Conservation (phyloP, 1,284 basidiomycete genomes). For the Heterobasidion irregulare region DNA sequence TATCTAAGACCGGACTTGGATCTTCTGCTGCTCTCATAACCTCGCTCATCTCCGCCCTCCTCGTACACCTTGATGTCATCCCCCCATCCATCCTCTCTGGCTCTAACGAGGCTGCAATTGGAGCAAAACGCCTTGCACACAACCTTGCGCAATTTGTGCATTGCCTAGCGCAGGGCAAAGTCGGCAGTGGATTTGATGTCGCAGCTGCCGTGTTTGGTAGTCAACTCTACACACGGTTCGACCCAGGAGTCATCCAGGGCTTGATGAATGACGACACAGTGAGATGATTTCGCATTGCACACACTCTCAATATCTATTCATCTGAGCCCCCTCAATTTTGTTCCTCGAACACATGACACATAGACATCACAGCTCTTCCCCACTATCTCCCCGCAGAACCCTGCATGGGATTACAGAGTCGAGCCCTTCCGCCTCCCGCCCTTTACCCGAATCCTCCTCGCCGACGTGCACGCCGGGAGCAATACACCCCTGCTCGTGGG, state of each 20-base stretch:
- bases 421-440: constrained; percentile 76
- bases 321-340: background rate
- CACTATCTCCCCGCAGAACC: constrained; percentile 51
- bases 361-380: constrained; percentile 28
- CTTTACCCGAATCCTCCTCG: constrained; percentile 74
- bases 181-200: constrained; percentile 97
- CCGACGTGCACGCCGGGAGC: constrained; percentile 89
- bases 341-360: background rate
- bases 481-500: constrained; percentile 89
- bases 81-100: constrained; percentile 36
- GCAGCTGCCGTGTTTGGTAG: constrained; percentile 92
- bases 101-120: constrained; percentile 15
- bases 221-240: constrained; percentile 89
- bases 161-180: constrained; percentile 95
- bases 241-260: constrained; percentile 58
- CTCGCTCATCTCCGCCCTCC: constrained; percentile 81
- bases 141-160: constrained; percentile 95
- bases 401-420: constrained; percentile 60
- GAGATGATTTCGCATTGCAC: constrained; percentile 7
- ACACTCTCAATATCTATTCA: background rate
- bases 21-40: constrained; percentile 97
- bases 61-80: constrained; percentile 72
- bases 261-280: constrained; percentile 49
- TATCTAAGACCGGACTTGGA: constrained; percentile 97
- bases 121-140: constrained; percentile 63